A percentile compares a stretch with the other conserved stretches of the same genome.
These are phyloP conservation scores for Exophiala lecanii-corni DNA, from an alignment of 2,329 filamentous ascomycete genomes.

Conservation along the genomic window DNA sequence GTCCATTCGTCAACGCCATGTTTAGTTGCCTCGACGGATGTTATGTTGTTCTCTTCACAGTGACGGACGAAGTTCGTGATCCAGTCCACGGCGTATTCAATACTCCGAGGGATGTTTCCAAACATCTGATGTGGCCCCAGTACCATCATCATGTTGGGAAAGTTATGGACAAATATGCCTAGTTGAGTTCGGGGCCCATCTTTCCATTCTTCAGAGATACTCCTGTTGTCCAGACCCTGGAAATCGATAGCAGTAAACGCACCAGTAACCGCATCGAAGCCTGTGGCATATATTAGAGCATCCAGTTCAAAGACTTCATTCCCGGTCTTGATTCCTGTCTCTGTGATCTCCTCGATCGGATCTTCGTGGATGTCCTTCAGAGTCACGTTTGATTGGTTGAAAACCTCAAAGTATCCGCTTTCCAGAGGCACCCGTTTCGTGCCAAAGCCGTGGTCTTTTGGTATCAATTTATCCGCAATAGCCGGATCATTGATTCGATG, in stretches of 20 bases:
- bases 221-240: slow-evolving; percentile 32
- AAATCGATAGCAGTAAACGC: slow-evolving; percentile 41
- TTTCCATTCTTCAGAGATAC: slow-evolving; percentile 26
- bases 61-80: slow-evolving; percentile 35
- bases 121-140: slow-evolving; percentile 52
- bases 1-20: slow-evolving; percentile 42
- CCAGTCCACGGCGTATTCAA: slow-evolving; percentile 36
- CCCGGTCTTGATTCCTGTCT: slow-evolving; percentile 36
- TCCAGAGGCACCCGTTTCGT: slow-evolving; percentile 49
- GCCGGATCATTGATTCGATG: slow-evolving; percentile 48
- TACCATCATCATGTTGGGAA: slow-evolving; percentile 49
- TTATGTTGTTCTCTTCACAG: slow-evolving; percentile 29
- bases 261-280: slow-evolving; percentile 41
- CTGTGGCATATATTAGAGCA: slow-evolving; percentile 40
- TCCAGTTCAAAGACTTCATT: slow-evolving; percentile 40
- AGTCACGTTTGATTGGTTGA: slow-evolving; percentile 44
- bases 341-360: slow-evolving; percentile 39
- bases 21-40: slow-evolving; percentile 38
- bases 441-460: slow-evolving; percentile 51
- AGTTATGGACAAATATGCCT: slow-evolving; percentile 37
- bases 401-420: slow-evolving; percentile 48
- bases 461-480: slow-evolving; percentile 52
- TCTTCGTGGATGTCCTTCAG: slow-evolving; percentile 42
- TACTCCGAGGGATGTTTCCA: slow-evolving; percentile 19
- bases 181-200: slow-evolving; percentile 36